Evolutionary conservation across 2,329 filamentous ascomycete species (phyloP).

Genomic region (Sporothrix humicola): DNA sequence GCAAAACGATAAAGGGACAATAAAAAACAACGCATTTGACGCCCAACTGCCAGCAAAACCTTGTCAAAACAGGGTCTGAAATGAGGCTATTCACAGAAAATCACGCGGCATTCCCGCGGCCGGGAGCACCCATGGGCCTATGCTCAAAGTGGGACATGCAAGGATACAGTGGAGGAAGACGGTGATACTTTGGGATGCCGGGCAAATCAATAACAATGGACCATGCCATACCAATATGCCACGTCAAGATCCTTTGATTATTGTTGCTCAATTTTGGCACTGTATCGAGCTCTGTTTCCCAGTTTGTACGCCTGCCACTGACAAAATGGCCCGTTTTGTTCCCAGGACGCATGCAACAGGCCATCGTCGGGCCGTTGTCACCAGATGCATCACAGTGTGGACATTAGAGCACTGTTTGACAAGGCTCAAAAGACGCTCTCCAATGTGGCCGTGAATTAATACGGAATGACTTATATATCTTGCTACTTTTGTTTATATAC

Average conservation of each 20-base stretch:
- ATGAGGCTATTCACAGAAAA: slow-evolving; percentile 26
- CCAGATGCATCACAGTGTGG: slow-evolving; percentile 3
- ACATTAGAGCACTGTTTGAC: background rate
- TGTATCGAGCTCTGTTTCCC: too few relatives aligned
- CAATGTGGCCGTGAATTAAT: too few relatives aligned
- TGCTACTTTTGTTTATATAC: too few relatives aligned
- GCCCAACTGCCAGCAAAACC: background rate
- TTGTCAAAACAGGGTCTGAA: background rate
- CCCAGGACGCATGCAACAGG: slow-evolving; percentile 1
- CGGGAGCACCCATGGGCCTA: slow-evolving; percentile 20
- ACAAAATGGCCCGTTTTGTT: background rate
- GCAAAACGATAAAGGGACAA: background rate
- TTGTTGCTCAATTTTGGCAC: too few relatives aligned
- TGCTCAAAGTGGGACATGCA: background rate
- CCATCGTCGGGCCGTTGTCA: slow-evolving; percentile 9
- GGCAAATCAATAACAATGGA: background rate
- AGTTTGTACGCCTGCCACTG: background rate
- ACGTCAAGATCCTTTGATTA: background rate
- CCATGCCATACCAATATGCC: background rate
- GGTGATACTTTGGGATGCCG: too few relatives aligned
- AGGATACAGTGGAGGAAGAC: background rate
- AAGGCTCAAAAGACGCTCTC: too few relatives aligned
- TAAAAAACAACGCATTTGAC: background rate
- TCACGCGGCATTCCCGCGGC: slow-evolving; percentile 16
- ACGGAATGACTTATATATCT: too few relatives aligned